phyloP scores from a whole-genome alignment of 306 rosid species.

The Trifolium pratense region DNA sequence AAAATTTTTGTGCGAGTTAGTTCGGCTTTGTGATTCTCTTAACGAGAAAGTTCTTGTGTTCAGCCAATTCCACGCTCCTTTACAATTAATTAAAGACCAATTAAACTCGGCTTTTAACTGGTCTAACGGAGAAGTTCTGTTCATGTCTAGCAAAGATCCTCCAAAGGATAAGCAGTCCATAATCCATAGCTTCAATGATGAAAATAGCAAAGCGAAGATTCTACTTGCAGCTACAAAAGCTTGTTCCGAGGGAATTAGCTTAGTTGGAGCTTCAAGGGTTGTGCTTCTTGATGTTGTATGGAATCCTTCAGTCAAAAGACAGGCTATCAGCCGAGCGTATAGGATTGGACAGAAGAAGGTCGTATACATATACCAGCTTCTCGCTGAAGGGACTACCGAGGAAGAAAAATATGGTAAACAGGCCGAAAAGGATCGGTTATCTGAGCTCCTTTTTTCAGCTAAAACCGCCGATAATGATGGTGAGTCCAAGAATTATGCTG shows the following conservation, averaged over 20 bases:
- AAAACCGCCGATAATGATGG: neutral
- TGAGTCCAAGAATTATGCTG: neutral
- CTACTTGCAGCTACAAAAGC: conserved; percentile 49
- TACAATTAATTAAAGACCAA: neutral
- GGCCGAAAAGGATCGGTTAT: conserved; percentile 44
- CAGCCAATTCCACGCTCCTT: neutral
- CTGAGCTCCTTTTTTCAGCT: conserved; percentile 46
- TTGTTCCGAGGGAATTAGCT: conserved; percentile 50
- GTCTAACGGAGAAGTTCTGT: conserved; percentile 27
- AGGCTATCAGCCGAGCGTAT: conserved; percentile 50
- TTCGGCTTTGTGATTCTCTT: conserved; percentile 24
- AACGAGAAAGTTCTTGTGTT: conserved; percentile 46
- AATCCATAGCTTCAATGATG: conserved; percentile 42
- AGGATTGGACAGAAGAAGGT: conserved; percentile 47
- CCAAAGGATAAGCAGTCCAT: conserved; percentile 33
- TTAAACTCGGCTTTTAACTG: neutral
- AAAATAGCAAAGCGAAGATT: conserved; percentile 41
- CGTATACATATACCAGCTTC: conserved; percentile 47
- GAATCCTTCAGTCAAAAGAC: conserved; percentile 54
- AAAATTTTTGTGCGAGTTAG: conserved; percentile 45
- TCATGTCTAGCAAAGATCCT: conserved; percentile 31
- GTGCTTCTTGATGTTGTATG: conserved; percentile 52
- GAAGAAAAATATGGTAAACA: conserved; percentile 36
- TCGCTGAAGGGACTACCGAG: conserved; percentile 39
- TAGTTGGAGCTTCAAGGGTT: conserved; percentile 54